A percentile compares a stretch with the other conserved stretches of the same genome.
These are phyloP conservation scores for Cairneyella variabilis DNA, from an alignment of 495 filamentous ascomycete species.

Conservation along the genomic window DNA sequence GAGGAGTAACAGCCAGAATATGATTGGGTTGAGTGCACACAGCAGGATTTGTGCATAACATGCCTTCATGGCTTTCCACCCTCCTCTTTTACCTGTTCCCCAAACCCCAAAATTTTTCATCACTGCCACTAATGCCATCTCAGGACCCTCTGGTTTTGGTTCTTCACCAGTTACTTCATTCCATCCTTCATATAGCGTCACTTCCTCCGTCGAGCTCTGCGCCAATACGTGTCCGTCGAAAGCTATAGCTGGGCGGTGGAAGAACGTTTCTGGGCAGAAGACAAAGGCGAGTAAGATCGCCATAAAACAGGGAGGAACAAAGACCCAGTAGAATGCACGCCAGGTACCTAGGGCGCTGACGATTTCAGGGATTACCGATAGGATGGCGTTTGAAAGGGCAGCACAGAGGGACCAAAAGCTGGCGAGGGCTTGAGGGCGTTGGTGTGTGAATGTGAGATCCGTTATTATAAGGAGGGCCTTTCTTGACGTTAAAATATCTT, in stretches of 20 bases:
- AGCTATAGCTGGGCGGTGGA: slow-evolving; percentile 2
- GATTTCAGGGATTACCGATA: too few relatives aligned
- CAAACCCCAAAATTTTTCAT: slow-evolving; percentile 2
- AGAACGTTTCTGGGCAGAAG: slow-evolving; percentile 4
- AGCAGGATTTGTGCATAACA: slow-evolving; percentile 16
- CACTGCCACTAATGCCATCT: background rate
- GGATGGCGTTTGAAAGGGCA: background rate
- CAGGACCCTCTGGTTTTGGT: background rate
- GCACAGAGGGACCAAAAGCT: background rate
- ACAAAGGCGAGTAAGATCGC: background rate
- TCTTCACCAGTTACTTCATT: background rate
- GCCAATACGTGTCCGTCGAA: slow-evolving; percentile 5
- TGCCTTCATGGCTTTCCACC: slow-evolving; percentile 11
- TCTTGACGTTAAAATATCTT: background rate
- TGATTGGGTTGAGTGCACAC: slow-evolving; percentile 32
- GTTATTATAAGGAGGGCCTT: background rate
- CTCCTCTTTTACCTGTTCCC: background rate
- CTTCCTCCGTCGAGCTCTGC: background rate
- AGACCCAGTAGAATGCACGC: slow-evolving; percentile 6
- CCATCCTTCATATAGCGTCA: slow-evolving; percentile 2
- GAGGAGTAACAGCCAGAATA: slow-evolving; percentile 36
- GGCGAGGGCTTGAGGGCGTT: background rate
- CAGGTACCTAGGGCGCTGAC: background rate
- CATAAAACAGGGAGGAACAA: background rate
- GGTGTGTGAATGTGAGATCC: slow-evolving; percentile 5